Base-by-base conservation (phyloP, 2,329 filamentous ascomycete species). In the Setomelanomma holmii region DNA sequence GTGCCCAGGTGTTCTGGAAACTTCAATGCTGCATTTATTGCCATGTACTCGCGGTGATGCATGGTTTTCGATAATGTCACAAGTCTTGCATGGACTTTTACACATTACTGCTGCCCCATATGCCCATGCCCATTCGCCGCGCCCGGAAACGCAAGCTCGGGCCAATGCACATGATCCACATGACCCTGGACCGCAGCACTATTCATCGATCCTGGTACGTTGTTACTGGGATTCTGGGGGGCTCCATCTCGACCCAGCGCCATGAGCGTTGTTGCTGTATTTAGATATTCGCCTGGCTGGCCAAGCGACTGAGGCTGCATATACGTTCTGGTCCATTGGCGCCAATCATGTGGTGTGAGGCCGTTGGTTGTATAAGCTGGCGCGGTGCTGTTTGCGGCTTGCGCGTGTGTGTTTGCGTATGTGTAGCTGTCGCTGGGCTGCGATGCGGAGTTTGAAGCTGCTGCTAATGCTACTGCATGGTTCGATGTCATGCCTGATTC, bases 201-300 rank as follows among this genome's bases (percentile, higher is more conserved):
- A 5, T 71, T 66, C 6, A 65, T 49, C 5, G 57, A 47, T 4
- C 56, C 61, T 24, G 59, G 53, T 7, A 52, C 58, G 20, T 67
- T 65, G 17, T 51, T 57, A 3, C 56, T 60, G 4, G 59, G 44
- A 30, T 43, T 63, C 39, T 68, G 63, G 33, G 58, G 51, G 4
- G 44, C 56, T 3, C 60, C 53, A 27, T 71, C 70, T 30, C 71
- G 65, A 4, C 68, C 66, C 7, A 76, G 61, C 2, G 72, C 67
- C 64, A 77, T 74, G 23, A 76, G 67, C 1, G 74, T 74, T 20
- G 65, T 75, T 22, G 75, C 74, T 20, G 69, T 72, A 51, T 73
- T 73, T n/a, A 76, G 59, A 44, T 72, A 74, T 21, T 75, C 71
- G 24, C 67, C 63, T 12, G 65, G 56, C 24, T 67, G 62, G 42